Conservation (phyloP, 345 rosid species). For the Aquilaria malaccensis region DNA sequence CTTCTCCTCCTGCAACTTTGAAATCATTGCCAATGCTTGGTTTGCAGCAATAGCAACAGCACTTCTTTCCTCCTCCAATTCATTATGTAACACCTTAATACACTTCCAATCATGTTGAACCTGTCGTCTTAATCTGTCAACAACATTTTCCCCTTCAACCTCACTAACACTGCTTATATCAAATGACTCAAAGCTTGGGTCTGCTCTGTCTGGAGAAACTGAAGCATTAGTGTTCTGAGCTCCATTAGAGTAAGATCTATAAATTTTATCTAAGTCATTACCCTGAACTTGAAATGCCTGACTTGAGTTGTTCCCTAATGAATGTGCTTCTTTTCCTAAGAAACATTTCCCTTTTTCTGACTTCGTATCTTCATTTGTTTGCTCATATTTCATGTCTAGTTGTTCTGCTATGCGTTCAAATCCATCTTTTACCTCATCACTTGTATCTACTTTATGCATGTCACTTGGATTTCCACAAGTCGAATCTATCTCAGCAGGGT, state of each 20-base stretch:
- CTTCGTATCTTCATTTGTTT: constrained; percentile 29
- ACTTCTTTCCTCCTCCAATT: constrained; percentile 70
- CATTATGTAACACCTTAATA: constrained; percentile 39
- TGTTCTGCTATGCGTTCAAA: constrained; percentile 30
- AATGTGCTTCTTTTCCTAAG: constrained; percentile 17
- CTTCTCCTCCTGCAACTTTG: constrained; percentile 79
- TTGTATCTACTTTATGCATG: constrained; percentile 16
- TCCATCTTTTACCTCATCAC: constrained; percentile 19
- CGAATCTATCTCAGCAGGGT: constrained; percentile 15
- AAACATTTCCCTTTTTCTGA: constrained; percentile 21
- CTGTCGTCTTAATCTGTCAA: constrained; percentile 44
- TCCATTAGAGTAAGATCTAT: constrained; percentile 23
- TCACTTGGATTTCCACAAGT: constrained; percentile 15
- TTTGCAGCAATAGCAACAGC: constrained; percentile 60
- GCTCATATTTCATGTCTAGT: constrained; percentile 20
- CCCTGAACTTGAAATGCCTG: constrained; percentile 21
- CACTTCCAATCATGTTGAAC: constrained; percentile 42
- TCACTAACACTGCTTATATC: constrained; percentile 48
- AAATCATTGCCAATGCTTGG: constrained; percentile 88
- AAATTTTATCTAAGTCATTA: constrained; percentile 21
- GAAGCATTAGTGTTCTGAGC: constrained; percentile 28
- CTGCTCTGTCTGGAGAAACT: constrained; percentile 25
- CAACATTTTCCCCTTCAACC: constrained; percentile 50
- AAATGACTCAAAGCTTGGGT: constrained; percentile 40
- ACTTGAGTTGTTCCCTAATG: constrained; percentile 19